Evolutionary conservation across 352 stramenopile genomes (phyloP), one percentile per base, ranked within the genome.

Genomic region (Aphanomyces invadans): DNA sequence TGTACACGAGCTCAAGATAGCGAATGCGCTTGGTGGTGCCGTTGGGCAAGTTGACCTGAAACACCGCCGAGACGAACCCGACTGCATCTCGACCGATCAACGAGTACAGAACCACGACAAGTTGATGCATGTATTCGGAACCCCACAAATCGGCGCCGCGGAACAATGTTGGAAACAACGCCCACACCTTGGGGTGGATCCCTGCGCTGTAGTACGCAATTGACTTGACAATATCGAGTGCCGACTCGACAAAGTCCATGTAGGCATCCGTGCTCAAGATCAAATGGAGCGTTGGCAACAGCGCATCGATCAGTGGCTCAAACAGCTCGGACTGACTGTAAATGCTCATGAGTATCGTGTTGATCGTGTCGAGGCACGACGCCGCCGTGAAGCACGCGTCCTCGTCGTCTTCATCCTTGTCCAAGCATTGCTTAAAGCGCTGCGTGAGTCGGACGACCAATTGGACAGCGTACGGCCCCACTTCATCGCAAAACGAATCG

Each of bases 311-410:
- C 19, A 67, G 60, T 21, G 60, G 60, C 33, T 67, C 60, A 44
- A 67, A 67, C 26, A 67, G 49, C 60, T 55, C 46, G 7, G 60
- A 26, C 17, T 67, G 60, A 29, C 57, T 67, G 60, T 67, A 67
- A 25, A 67, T 67, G 49, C 60, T 67, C 60, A 67, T 67, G 46
- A 67, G 49, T 11, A 67, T 51, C 45, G 60, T 67, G 60, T 67
- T 67, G 49, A 67, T 67, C 44, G 60, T 67, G 46, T 67, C 60
- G 17, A 67, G 60, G 23, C 60, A 67, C 31, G 60, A 67, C 45
- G 80, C 82, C 2, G 89, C 89, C n/a, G 86, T 87, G 76, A 95
- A 90, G n/a, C 84, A 78, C 39, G 84, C 85, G 72, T 97, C 86
- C 62, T 95, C 87, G 55, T 87, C 78, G 53, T 96, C 86, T n/a